Conservation (phyloP, 2,329 filamentous ascomycete species). For the Xylariaceae sp. region DNA sequence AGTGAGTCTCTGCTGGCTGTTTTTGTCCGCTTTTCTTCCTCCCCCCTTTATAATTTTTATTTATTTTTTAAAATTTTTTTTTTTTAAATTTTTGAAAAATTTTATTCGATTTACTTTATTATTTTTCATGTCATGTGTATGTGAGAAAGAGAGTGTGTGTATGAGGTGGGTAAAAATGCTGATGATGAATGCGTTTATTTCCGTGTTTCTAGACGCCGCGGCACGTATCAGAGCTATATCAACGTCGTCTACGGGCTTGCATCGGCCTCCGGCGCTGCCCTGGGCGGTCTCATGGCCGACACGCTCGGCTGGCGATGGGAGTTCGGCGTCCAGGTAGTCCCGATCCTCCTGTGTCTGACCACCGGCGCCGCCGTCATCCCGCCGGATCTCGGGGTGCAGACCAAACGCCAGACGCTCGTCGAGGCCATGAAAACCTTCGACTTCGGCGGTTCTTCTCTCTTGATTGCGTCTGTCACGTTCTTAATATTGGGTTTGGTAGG, state of each 20-base stretch:
- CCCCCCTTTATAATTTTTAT: no score
- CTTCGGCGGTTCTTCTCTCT: constrained; percentile 54
- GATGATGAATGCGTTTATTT: not conserved
- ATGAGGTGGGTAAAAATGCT: not conserved
- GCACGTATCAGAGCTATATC: constrained; percentile 72
- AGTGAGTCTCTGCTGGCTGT: constrained; percentile 53
- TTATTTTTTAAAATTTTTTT: no score
- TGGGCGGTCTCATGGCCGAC: constrained; percentile 72
- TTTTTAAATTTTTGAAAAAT: no score
- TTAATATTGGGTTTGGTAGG: constrained; percentile 61
- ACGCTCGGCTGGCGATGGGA: constrained; percentile 74
- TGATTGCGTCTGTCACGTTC: constrained; percentile 58
- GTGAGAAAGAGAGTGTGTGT: no score
- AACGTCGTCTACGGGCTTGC: constrained; percentile 66
- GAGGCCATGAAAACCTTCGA: constrained; percentile 61
- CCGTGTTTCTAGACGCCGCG: constrained; percentile 47
- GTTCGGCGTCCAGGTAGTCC: constrained; percentile 64
- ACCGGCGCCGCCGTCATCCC: constrained; percentile 52
- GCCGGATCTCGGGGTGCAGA: constrained; percentile 51
- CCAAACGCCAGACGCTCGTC: constrained; percentile 44
- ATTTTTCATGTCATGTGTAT: no score
- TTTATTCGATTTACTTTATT: no score
- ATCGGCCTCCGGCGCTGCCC: constrained; percentile 64
- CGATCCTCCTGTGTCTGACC: constrained; percentile 49
- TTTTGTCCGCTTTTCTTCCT: not conserved